Conservation (phyloP, 352 stramenopile genomes). For the Plasmopara viticola region DNA sequence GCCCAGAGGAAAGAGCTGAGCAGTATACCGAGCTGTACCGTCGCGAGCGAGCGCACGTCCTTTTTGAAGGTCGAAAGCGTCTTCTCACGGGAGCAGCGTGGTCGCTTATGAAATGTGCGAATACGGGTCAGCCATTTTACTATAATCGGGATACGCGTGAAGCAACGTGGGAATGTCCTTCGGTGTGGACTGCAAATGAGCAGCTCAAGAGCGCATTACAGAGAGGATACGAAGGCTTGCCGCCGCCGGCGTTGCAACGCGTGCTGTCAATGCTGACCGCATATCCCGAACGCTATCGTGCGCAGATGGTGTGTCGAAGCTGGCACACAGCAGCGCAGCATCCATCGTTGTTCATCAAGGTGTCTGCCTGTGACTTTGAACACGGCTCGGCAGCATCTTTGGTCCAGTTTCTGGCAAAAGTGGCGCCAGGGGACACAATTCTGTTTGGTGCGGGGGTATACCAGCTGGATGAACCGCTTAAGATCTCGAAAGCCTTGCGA, state of each 20-base stretch:
- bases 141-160: constrained; percentile 92
- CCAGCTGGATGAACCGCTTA: constrained; percentile 37
- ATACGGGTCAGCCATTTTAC: constrained; percentile 86
- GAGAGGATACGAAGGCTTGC: constrained; percentile 75
- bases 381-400: constrained; percentile 18
- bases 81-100: constrained; percentile 55
- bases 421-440: constrained; percentile 40
- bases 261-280: constrained; percentile 85
- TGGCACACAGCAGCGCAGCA: constrained; percentile 46
- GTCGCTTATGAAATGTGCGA: constrained; percentile 51
- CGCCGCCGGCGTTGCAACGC: constrained; percentile 58
- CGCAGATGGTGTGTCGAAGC: constrained; percentile 43
- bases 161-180: constrained; percentile 90
- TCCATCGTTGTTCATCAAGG: constrained; percentile 36
- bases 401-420: constrained; percentile 16
- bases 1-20: constrained; percentile 14
- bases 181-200: constrained; percentile 84
- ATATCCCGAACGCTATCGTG: constrained; percentile 44
- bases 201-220: constrained; percentile 56
- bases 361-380: constrained; percentile 48
- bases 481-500: constrained; percentile 41
- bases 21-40: constrained; percentile 51
- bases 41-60: constrained; percentile 49
- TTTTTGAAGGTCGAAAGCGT: constrained; percentile 47
- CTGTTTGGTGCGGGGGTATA: constrained; percentile 71